phyloP scores from a whole-genome alignment of 768 basidiomycete genomes.

The Naematelia encephala region DNA sequence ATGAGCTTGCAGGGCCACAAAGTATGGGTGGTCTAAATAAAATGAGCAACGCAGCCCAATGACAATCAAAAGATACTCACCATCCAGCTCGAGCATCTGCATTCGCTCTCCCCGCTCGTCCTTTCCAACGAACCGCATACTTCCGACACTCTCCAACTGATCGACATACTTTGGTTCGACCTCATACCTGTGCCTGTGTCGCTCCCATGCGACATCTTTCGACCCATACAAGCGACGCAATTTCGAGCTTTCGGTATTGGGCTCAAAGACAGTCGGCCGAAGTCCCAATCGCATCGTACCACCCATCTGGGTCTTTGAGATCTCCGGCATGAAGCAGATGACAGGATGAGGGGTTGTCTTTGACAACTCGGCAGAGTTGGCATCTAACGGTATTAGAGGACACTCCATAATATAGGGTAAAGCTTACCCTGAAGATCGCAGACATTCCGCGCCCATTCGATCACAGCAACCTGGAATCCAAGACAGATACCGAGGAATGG shows the following conservation, averaged over 20 bases:
- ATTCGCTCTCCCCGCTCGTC: conserved; percentile 96
- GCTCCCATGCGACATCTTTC: conserved; percentile 80
- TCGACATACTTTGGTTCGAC: conserved; percentile 86
- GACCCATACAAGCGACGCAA: conserved; percentile 79
- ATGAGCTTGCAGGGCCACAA: conserved; percentile 90
- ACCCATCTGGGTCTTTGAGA: conserved; percentile 95
- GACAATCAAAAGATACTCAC: conserved; percentile 62
- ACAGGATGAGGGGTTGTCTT: conserved; percentile 60
- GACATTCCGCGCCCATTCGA: conserved; percentile 89
- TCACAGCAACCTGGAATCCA: conserved; percentile 93
- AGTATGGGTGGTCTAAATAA: conserved; percentile 85
- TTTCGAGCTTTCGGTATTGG: conserved; percentile 62
- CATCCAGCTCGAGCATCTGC: conserved; percentile 85
- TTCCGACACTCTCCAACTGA: conserved; percentile 64
- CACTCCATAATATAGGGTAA: background rate
- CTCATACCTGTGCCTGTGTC: conserved; percentile 94
- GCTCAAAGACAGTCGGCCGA: conserved; percentile 87
- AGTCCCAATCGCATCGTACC: conserved; percentile 99
- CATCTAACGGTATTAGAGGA: conserved; percentile 57
- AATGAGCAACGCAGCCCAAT: too few species aligned
- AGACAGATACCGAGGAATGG: conserved; percentile 97
- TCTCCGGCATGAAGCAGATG: conserved; percentile 97
- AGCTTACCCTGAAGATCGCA: conserved; percentile 64
- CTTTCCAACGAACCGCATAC: conserved; percentile 72
- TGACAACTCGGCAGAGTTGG: conserved; percentile 80